Percentiles rank a stretch among this genome's conserved stretches.
Conservation (phyloP, 805 yeast genomes). For the Schwanniomyces occidentalis region DNA sequence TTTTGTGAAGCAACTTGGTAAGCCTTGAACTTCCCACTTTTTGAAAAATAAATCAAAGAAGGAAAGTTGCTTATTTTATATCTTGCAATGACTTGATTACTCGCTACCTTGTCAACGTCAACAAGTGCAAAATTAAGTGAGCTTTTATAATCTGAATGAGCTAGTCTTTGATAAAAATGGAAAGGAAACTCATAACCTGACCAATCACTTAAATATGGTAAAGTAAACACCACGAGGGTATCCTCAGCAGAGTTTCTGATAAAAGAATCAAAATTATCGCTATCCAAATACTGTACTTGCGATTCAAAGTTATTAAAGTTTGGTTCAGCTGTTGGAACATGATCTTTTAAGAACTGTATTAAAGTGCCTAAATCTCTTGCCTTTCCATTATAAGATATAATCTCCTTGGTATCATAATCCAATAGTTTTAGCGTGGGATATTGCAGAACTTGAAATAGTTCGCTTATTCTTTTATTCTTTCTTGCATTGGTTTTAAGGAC, state of each 20-base stretch:
- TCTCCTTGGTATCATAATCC: conserved; percentile 39
- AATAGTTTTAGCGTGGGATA: conserved; percentile 54
- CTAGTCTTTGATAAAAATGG: conserved; percentile 36
- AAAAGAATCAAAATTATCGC: conserved; percentile 4
- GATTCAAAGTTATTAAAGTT: conserved; percentile 21
- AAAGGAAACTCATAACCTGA: conserved; percentile 27
- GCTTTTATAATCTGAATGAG: conserved; percentile 10
- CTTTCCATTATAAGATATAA: conserved; percentile 34
- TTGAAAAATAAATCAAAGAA: conserved; percentile 29
- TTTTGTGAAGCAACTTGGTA: conserved; percentile 24
- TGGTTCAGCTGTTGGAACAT: conserved; percentile 17
- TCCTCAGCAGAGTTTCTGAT: conserved; percentile 8
- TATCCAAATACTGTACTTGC: conserved; percentile 13
- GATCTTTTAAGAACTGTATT: conserved; percentile 20
- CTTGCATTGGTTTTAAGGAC: conserved; percentile 30
- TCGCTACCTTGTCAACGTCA: conserved; percentile 21
- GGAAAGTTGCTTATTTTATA: conserved; percentile 33
- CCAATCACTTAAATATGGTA: conserved; percentile 29
- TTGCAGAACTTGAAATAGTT: conserved; percentile 38
- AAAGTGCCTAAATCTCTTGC: conserved; percentile 20
- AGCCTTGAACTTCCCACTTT: conserved; percentile 21
- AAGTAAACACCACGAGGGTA: conserved; percentile 25
- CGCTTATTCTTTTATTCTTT: conserved; percentile 30
- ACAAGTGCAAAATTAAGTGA: conserved; percentile 23
- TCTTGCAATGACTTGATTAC: conserved; percentile 18